Base-by-base conservation (phyloP, 2,329 filamentous ascomycete species). In the Aspergillus fructus region DNA sequence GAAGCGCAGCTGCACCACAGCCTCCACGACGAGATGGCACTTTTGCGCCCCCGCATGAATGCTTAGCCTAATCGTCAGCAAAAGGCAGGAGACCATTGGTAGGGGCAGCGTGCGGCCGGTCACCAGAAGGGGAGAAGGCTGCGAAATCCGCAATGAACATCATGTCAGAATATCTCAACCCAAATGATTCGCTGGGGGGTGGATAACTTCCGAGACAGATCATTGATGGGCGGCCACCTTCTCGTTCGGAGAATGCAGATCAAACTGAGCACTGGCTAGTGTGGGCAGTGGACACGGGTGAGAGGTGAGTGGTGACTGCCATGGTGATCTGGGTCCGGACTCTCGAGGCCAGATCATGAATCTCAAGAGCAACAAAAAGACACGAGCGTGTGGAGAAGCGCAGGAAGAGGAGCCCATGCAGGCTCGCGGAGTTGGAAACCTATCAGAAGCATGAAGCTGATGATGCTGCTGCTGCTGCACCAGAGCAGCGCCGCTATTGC, bases 81-180 rank as follows among this genome's bases (percentile, higher is more conserved):
- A 23, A 46, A 46, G 37, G 39, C 40, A 45, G 40, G 50, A 57
- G 61, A 61, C 59, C 59, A 63, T 63, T 63, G 58, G 47, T 27
- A 30, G 43, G 13, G 24, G 39, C 17, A 57, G 53, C 40, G 52
- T 42, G 53, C 59, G 49, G 59, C 59, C 45, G 61, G 61, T 63
- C 53, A 48, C 47, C 55, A 51, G 47, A 45, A 55, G 58, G 60
- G 48, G 49, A 54, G 39, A 45, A 19, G 40, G 34, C 53, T 33
- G 39, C 39, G 37, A 17, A 41, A 17, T 39, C 11, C 27, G 27
- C 27, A 30, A 30, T 9, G 27, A 30, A 9, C 24, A 27, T 30
- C 2, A 9, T 30, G 27, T 30, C 27, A 30, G 27, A 30, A 9
- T 30, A 11, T 30, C 27, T 30, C 27, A 11, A 30, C 27, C 27